Percentiles rank a stretch among this genome's conserved stretches.
Conservation (phyloP, 2,329 filamentous ascomycete species). For the Trichoderma oligosporum region DNA sequence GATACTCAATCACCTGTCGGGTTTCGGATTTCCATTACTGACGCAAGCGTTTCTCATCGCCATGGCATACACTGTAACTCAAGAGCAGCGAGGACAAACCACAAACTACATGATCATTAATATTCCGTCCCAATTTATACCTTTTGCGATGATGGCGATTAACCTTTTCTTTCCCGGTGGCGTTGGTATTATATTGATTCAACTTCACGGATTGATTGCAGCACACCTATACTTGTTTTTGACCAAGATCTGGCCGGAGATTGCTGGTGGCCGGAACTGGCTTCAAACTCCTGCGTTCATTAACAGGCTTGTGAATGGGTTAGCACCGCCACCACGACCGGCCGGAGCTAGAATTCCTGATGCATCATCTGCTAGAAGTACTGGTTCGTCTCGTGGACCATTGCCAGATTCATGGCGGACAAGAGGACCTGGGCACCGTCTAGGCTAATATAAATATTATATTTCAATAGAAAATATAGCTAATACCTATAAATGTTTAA, state of each 20-base stretch:
- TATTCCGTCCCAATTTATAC: constrained; percentile 77
- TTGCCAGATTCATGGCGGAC: constrained; percentile 62
- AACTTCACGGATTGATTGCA: constrained; percentile 75
- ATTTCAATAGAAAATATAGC: neutral
- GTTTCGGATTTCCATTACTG: constrained; percentile 43
- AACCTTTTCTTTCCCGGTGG: constrained; percentile 65
- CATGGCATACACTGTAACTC: constrained; percentile 76
- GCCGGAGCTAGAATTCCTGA: constrained; percentile 25
- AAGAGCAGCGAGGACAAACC: constrained; percentile 76
- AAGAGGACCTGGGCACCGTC: constrained; percentile 58
- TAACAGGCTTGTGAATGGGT: constrained; percentile 43
- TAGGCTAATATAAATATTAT: constrained; percentile 44
- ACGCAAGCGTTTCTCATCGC: constrained; percentile 69
- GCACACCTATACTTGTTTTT: constrained; percentile 91
- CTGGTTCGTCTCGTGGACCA: constrained; percentile 45
- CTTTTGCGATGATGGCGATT: constrained; percentile 72
- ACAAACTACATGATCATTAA: constrained; percentile 77
- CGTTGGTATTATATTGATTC: constrained; percentile 52
- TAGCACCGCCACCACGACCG: neutral
- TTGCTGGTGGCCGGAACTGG: constrained; percentile 76
- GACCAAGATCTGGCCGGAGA: constrained; percentile 80
- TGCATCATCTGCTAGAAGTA: constrained; percentile 38
- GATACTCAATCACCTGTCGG: constrained; percentile 33
- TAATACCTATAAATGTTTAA: too few species aligned
- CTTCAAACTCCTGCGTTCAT: constrained; percentile 72